A percentile compares a stretch with the other conserved stretches of the same genome.
Conservation (phyloP, 2,329 filamentous ascomycete species). For the Didymella lethalis region DNA sequence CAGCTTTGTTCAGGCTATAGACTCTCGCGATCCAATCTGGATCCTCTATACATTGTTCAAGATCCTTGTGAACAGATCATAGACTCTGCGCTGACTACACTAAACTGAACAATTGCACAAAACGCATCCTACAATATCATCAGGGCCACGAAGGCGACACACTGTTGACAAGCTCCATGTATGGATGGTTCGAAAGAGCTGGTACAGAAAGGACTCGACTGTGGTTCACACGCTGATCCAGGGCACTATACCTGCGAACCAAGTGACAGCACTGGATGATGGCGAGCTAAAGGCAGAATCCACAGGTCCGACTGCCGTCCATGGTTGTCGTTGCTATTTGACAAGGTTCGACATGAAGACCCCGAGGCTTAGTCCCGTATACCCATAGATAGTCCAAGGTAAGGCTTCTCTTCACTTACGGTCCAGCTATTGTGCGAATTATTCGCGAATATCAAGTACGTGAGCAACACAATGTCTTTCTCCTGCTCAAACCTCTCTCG, state of each 20-base stretch:
- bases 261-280: background rate
- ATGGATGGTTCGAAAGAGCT: no score
- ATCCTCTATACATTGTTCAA: no score
- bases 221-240: background rate
- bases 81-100: no score
- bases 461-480: slow-evolving; percentile 6
- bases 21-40: no score
- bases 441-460: background rate
- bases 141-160: background rate
- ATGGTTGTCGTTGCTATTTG: background rate
- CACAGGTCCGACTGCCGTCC: background rate
- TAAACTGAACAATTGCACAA: no score
- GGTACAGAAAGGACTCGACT: no score
- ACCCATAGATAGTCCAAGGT: background rate
- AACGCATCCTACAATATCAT: no score
- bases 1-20: background rate
- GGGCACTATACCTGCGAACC: background rate
- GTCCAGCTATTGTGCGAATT: background rate
- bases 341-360: background rate
- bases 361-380: background rate
- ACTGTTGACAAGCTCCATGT: background rate
- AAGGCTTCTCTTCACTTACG: background rate
- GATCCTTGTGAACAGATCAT: no score
- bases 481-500: background rate
- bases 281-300: background rate